Evolutionary conservation across 768 basidiomycete genomes (phyloP).

Genomic region (Boletus reticulatus): DNA sequence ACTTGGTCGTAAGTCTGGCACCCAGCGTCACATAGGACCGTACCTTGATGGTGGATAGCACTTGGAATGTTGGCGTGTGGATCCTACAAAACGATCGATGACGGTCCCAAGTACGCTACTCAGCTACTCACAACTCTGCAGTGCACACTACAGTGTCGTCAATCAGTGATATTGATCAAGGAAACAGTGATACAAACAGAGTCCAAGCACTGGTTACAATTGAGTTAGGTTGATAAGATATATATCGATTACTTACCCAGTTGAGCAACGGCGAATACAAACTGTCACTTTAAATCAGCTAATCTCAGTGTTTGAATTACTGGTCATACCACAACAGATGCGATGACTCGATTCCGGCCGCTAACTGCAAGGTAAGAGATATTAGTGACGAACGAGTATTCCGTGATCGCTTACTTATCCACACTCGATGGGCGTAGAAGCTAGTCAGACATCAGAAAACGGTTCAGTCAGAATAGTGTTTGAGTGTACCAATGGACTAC

Average conservation of each 20-base stretch:
- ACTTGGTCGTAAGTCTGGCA: background rate
- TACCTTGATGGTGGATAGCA: conserved; percentile 5
- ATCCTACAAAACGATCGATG: conserved; percentile 5
- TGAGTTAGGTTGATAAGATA: background rate
- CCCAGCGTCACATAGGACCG: no score
- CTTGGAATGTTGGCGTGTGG: conserved; percentile 1
- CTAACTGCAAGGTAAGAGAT: conserved; percentile 14
- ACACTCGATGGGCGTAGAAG: conserved; percentile 27
- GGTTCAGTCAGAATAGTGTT: background rate
- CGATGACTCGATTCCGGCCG: conserved; percentile 14
- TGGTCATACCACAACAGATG: conserved; percentile 13
- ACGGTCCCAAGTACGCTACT: no score
- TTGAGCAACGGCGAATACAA: conserved; percentile 8
- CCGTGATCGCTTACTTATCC: conserved; percentile 21
- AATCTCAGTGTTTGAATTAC: background rate
- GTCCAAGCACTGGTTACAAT: conserved; percentile 11
- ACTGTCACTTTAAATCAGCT: background rate
- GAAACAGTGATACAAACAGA: conserved; percentile 7
- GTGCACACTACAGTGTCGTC: background rate
- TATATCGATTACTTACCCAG: conserved; percentile 5
- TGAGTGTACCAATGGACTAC: conserved; percentile 17
- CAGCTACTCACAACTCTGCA: conserved; percentile 4
- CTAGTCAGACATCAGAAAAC: conserved; percentile 4
- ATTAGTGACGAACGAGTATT: background rate
- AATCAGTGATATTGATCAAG: background rate